phyloP scores from a whole-genome alignment of 495 filamentous ascomycete species.

The Penicillium macrosclerotiorum region DNA sequence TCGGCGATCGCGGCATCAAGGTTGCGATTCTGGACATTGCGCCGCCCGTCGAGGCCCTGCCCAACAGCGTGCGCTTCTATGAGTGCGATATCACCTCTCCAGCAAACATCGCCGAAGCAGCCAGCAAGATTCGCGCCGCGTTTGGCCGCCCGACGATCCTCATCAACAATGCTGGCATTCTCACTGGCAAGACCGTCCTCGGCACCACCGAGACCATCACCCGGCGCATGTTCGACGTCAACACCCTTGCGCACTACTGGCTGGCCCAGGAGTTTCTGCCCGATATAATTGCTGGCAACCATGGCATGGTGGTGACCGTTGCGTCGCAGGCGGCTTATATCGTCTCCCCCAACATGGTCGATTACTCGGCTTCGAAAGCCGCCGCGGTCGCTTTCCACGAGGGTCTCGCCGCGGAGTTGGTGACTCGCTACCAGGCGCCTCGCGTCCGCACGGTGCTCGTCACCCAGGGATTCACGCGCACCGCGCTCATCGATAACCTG shows the following conservation, averaged over 20 bases:
- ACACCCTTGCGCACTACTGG: conserved; percentile 67
- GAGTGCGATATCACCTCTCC: conserved; percentile 63
- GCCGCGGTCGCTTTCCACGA: conserved; percentile 68
- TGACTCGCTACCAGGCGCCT: conserved; percentile 58
- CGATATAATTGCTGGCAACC: conserved; percentile 57
- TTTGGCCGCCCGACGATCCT: conserved; percentile 67
- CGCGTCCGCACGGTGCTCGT: conserved; percentile 64
- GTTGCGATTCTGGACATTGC: conserved; percentile 71
- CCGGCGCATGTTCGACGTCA: conserved; percentile 68
- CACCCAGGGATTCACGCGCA: conserved; percentile 63
- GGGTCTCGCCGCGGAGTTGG: conserved; percentile 62
- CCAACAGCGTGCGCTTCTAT: conserved; percentile 57
- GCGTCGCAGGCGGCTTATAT: conserved; percentile 61
- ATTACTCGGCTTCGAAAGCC: conserved; percentile 68
- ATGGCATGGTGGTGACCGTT: conserved; percentile 74
- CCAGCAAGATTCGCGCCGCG: conserved; percentile 46
- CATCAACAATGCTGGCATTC: conserved; percentile 74
- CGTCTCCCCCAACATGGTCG: conserved; percentile 61
- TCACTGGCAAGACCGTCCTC: conserved; percentile 59
- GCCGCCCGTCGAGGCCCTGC: conserved; percentile 52
- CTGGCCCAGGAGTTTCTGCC: conserved; percentile 66
- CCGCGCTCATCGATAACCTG: conserved; percentile 56
- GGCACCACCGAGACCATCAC: conserved; percentile 53
- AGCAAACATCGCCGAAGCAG: conserved; percentile 44
- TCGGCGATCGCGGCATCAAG: conserved; percentile 57